These are phyloP conservation scores for Bruguiera parviflora DNA, from an alignment of 345 rosid species.

Conservation along the genomic window DNA sequence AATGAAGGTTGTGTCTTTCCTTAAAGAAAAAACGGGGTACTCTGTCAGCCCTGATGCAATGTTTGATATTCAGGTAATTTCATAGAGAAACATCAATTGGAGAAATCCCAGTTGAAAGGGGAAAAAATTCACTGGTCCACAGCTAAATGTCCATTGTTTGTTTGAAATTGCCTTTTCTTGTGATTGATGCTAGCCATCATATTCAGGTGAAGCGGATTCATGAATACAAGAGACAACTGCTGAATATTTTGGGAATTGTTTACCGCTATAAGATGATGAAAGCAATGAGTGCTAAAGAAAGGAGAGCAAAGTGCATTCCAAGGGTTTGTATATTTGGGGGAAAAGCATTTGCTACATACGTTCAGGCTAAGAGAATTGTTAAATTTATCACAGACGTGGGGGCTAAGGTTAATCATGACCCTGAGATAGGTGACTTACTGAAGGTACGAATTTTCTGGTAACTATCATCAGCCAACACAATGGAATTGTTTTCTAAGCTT, in stretches of 20 bases:
- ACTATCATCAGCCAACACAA: too few species aligned
- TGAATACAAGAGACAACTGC: slow-evolving; percentile 73
- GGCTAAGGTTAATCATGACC: slow-evolving; percentile 61
- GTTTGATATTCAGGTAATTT: slow-evolving; percentile 79
- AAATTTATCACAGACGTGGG: slow-evolving; percentile 75
- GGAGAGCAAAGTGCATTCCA: slow-evolving; percentile 50
- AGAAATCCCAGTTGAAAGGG: slow-evolving; percentile 1
- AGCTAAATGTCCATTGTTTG: not conserved
- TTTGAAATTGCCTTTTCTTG: not conserved
- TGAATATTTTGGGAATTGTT: slow-evolving; percentile 44
- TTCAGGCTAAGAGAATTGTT: slow-evolving; percentile 85
- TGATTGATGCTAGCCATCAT: not conserved
- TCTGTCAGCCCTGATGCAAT: slow-evolving; percentile 69
- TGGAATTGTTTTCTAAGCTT: not conserved
- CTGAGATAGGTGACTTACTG: slow-evolving; percentile 67
- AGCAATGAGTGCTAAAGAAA: slow-evolving; percentile 59
- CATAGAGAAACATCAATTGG: not conserved
- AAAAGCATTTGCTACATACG: slow-evolving; percentile 78
- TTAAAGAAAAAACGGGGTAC: slow-evolving; percentile 73
- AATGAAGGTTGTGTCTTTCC: slow-evolving; percentile 57
- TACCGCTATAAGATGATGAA: slow-evolving; percentile 79
- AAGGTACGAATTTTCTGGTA: slow-evolving; percentile 40
- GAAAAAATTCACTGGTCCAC: too few species aligned
- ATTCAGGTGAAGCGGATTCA: slow-evolving; percentile 78
- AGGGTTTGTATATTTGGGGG: slow-evolving; percentile 83